Evolutionary conservation across 257 asterid species (phyloP).

Genomic region (Paraleonurus japonicus): DNA sequence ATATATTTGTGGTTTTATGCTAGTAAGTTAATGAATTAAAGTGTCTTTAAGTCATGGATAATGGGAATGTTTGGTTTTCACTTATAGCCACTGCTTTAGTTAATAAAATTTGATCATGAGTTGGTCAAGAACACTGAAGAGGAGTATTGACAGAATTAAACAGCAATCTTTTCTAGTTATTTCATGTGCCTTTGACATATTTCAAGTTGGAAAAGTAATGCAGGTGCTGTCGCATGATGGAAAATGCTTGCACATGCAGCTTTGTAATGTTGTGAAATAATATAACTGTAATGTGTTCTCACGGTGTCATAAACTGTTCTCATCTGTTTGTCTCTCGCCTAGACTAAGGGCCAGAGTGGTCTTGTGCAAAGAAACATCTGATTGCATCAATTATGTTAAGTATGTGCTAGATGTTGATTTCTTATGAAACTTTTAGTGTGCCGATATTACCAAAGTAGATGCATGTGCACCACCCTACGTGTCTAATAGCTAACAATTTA

Average conservation of each 20-base stretch:
- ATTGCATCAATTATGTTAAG: neutral
- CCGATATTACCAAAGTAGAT: neutral
- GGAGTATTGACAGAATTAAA: neutral
- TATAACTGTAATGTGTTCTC: neutral
- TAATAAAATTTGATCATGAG: neutral
- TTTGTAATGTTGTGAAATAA: neutral
- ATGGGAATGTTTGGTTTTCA: neutral
- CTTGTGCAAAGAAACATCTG: neutral
- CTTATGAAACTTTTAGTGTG: neutral
- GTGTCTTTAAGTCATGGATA: neutral
- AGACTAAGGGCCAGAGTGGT: neutral
- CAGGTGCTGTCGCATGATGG: neutral
- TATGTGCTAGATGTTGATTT: neutral
- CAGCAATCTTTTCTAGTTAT: neutral
- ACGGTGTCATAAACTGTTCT: neutral
- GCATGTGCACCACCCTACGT: neutral
- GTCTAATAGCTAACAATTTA: neutral
- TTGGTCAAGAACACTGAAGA: neutral
- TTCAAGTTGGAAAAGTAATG: neutral
- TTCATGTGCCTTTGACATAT: neutral
- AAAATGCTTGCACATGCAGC: neutral
- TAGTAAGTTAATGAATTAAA: neutral
- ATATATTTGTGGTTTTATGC: neutral
- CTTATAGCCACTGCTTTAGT: neutral
- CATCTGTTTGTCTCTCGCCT: neutral